phyloP scores from a whole-genome alignment of 352 stramenopile species.

The Phytophthora europaea region DNA sequence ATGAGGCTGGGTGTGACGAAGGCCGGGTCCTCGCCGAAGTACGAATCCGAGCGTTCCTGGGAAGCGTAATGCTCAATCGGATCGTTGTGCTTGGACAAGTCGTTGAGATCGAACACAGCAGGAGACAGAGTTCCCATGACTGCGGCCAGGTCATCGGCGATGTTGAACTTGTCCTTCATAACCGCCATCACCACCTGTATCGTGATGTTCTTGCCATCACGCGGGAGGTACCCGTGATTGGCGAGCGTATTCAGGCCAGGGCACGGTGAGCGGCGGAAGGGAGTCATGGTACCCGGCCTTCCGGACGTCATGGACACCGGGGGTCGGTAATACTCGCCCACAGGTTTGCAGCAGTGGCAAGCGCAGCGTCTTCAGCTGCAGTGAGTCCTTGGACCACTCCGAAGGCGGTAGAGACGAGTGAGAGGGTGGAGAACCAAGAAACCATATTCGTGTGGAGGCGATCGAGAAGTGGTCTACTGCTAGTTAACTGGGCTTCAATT shows the following conservation, averaged over 20 bases:
- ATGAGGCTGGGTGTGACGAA: slow-evolving; percentile 10
- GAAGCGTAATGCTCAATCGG: slow-evolving; percentile 24
- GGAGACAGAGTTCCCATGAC: slow-evolving; percentile 21
- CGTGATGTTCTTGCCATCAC: slow-evolving; percentile 44
- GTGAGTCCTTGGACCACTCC: slow-evolving; percentile 5
- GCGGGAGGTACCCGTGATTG: slow-evolving; percentile 54
- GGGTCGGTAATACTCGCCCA: slow-evolving; percentile 36
- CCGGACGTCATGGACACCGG: slow-evolving; percentile 32
- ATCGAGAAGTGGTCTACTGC: background rate
- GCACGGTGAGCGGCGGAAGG: slow-evolving; percentile 49
- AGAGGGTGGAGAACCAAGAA: background rate
- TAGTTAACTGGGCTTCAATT: background rate
- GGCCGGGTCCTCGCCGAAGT: slow-evolving; percentile 21
- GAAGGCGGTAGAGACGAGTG: background rate
- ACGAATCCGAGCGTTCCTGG: slow-evolving; percentile 12
- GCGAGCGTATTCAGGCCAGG: slow-evolving; percentile 58
- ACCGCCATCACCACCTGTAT: slow-evolving; percentile 19
- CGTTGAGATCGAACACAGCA: slow-evolving; percentile 20
- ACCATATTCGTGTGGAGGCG: background rate
- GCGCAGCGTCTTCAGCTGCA: background rate
- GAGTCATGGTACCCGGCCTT: slow-evolving; percentile 13
- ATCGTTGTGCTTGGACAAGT: slow-evolving; percentile 21
- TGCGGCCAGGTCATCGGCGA: slow-evolving; percentile 22
- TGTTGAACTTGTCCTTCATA: slow-evolving; percentile 42
- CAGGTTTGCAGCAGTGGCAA: background rate